Conservation (phyloP, 305 asterid species). For the Fraxinus floribunda region DNA sequence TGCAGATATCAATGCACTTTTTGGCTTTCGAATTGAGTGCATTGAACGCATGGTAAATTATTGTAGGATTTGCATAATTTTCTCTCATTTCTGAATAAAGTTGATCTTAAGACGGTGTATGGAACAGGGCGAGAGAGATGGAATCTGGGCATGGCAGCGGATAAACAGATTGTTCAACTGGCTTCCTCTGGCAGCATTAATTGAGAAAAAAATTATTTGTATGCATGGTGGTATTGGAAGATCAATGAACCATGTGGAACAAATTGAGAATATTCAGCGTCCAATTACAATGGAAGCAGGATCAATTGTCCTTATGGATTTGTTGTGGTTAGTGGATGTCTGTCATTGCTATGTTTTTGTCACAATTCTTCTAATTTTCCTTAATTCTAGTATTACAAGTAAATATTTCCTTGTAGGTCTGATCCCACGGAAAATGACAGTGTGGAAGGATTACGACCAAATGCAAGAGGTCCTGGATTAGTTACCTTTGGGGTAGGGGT, state of each 20-base stretch:
- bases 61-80: conserved; percentile 29
- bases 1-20: conserved; percentile 98
- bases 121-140: conserved; percentile 98
- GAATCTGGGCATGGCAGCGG: conserved; percentile 98
- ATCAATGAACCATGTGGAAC: conserved; percentile 93
- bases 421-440: conserved; percentile 99
- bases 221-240: conserved; percentile 99
- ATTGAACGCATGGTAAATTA: conserved; percentile 59
- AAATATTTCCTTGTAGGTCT: conserved; percentile 62
- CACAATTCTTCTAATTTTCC: conserved; percentile 7
- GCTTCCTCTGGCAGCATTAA: conserved; percentile 97
- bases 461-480: conserved; percentile 99
- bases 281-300: conserved; percentile 99
- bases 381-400: conserved; percentile 2
- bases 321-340: conserved; percentile 73
- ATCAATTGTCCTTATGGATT: conserved; percentile 94
- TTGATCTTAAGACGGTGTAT: conserved; percentile 23
- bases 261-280: conserved; percentile 92
- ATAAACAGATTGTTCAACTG: conserved; percentile 93
- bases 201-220: conserved; percentile 93
- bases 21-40: conserved; percentile 86
- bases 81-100: conserved; percentile 18
- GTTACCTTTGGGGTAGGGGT: conserved; percentile 97
- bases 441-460: conserved; percentile 97
- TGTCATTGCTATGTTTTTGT: conserved; percentile 20